Evolutionary conservation across 2,329 filamentous ascomycete genomes (phyloP), one percentile per base, ranked within the genome.

Genomic region (Myriosclerotinia curreyana): DNA sequence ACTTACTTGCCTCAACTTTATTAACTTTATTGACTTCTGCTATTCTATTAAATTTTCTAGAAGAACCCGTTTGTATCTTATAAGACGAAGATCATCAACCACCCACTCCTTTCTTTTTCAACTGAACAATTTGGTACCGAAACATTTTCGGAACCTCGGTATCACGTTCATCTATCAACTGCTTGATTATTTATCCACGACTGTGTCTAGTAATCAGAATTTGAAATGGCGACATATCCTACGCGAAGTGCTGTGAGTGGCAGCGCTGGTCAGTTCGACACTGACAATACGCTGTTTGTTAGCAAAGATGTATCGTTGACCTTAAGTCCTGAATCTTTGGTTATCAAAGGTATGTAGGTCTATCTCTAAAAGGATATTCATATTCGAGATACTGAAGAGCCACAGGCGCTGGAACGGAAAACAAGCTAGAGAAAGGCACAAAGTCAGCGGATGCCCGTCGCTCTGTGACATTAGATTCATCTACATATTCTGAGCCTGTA

Each of bases 401-500:
- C 40, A 52, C 17, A 58, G 52, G 51, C 22, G 50, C 38, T 14
- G 59, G 52, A n/a, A 61, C 46, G 2, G 48, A 36, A 46, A 56
- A 44, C 5, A 55, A 48, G n/a, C 31, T 28, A 12, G 50, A 55
- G 40, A 62, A 49, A 46, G 42, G 60, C 14, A 28, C 38, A 44
- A 55, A 46, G 44, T 34, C 49, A 28, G 51, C 61, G 11, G 53
- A n/a, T 42, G 34, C 51, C 17, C 61, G 61, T 42, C 61, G 61
- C n/a, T 63, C 61, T n/a, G 53, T 63, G 5, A 63, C 61, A 7
- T 11, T 63, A 15, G 61, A 63, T 44, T 22, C 61, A 15, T 51
- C 53, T 31, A 42, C 61, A 15, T 63, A 58, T 20, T 63, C 61
- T 34, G 61, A 64, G 22, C 62, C 62, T n/a, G 38, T 60, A 5